These are phyloP conservation scores for Pleurotus giganteus DNA, from an alignment of 768 basidiomycete species.

Conservation along the genomic window DNA sequence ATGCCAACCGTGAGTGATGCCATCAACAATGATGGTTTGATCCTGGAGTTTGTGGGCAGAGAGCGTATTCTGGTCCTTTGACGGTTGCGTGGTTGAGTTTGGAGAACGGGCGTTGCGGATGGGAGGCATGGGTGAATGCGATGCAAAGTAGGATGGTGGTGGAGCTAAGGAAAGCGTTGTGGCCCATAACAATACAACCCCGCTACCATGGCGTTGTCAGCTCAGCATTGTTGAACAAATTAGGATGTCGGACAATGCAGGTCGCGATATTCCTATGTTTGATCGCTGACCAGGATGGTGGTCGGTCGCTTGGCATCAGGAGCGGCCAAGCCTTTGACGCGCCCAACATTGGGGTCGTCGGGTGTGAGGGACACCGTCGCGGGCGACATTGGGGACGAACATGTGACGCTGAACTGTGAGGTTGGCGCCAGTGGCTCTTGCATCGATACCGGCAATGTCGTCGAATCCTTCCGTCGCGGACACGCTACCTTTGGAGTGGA, in stretches of 20 bases:
- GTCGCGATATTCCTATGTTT: no score
- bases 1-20: conserved; percentile 10
- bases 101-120: conserved; percentile 8
- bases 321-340: no score
- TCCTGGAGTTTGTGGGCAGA: neutral
- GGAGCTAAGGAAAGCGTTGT: neutral
- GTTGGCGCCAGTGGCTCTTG: neutral
- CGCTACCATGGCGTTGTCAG: no score
- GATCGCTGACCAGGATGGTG: no score
- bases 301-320: neutral
- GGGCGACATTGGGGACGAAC: neutral
- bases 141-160: neutral
- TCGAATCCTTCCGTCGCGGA: conserved; percentile 18
- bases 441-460: conserved; percentile 20
- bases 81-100: neutral
- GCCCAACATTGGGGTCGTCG: neutral
- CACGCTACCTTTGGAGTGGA: conserved; percentile 60
- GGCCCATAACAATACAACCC: neutral
- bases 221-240: neutral
- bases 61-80: neutral
- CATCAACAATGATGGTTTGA: conserved; percentile 7
- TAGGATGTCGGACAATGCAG: conserved; percentile 1
- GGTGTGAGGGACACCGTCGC: neutral
- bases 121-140: conserved; percentile 6
- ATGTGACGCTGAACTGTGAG: neutral